Evolutionary conservation across 805 yeast genomes (phyloP).

Genomic region (Barnettozyma californica): DNA sequence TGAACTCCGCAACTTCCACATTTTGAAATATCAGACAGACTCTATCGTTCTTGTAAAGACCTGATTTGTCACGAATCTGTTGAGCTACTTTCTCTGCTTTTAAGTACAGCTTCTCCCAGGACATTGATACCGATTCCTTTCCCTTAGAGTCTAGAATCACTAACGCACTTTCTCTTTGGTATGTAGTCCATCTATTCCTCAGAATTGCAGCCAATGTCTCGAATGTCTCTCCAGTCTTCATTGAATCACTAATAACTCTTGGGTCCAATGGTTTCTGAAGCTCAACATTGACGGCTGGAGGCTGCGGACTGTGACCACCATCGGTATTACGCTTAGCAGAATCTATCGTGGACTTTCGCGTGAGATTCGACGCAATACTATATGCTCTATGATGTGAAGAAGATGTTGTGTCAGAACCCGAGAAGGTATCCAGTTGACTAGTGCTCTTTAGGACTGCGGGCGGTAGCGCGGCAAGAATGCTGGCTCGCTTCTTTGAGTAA

Average conservation of each 20-base stretch:
- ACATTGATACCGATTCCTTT: slow-evolving; percentile 65
- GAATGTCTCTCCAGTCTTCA: slow-evolving; percentile 36
- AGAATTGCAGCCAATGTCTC: slow-evolving; percentile 69
- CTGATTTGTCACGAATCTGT: slow-evolving; percentile 66
- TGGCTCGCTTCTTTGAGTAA: slow-evolving; percentile 52
- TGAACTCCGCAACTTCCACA: slow-evolving; percentile 78
- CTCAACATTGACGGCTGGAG: slow-evolving; percentile 25
- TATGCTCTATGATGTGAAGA: slow-evolving; percentile 21
- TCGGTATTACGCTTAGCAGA: slow-evolving; percentile 18
- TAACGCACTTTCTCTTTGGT: slow-evolving; percentile 66
- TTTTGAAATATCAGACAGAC: slow-evolving; percentile 82
- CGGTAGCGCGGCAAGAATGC: slow-evolving; percentile 25
- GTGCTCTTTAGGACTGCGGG: slow-evolving; percentile 8
- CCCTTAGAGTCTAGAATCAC: slow-evolving; percentile 71
- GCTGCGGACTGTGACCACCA: slow-evolving; percentile 25
- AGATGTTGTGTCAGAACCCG: slow-evolving; percentile 2
- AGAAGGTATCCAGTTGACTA: slow-evolving; percentile 1
- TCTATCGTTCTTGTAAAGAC: slow-evolving; percentile 74
- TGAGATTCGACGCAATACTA: slow-evolving; percentile 20
- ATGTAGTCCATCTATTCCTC: slow-evolving; percentile 63
- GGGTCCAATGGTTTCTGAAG: slow-evolving; percentile 52
- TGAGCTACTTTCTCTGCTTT: slow-evolving; percentile 86
- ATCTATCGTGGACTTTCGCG: slow-evolving; percentile 27
- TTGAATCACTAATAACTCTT: slow-evolving; percentile 35
- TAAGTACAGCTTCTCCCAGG: slow-evolving; percentile 86